Base-by-base conservation (phyloP, 805 yeast genomes). In the Candida wancherniae region DNA sequence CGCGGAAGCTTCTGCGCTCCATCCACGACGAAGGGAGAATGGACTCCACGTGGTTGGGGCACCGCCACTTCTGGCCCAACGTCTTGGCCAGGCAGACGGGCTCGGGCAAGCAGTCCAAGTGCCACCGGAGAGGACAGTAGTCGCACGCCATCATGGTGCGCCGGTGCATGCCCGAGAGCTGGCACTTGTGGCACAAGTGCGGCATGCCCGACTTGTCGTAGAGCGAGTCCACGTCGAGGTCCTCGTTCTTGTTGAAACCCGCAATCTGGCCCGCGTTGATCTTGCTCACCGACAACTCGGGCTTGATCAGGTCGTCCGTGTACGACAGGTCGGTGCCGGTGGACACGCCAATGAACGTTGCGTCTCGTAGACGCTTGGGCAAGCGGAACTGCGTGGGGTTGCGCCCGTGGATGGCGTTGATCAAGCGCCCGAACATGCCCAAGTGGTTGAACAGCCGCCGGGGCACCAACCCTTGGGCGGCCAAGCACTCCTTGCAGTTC, bases 81-180 rank as follows among this genome's bases (percentile, higher is more conserved):
- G 80, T 77, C 47, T 85, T 84, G 12, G 80, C 74, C 5, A 80
- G 66, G 10, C 84, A 69, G 44, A 85, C 60, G 1, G 95, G 94
- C 1, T 84, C 83, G 30, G 71, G 67, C 10, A 88, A 57, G 55
- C 97, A 88, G 57, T 90, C 96, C 27, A 88, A 57, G 58, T 88
- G 97, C 94, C 94, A 88, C 11, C 78, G 71, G 3, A 82, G 63
- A 0, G 80, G 67, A 55, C 97, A 88, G 48, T 80, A 83, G 48
- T 86, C 96, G 55, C 97, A 88, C 34, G 73, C 75, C 10, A 79
- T 71, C 12, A 88, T 65, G 20, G 72, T 67, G 28, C 71, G 65
- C 13, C 59, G 48, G 15, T 64, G 57, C 31, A 81, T 58, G 0
- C 86, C 92, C 4, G 92, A 77, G 14, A 63, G 60, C 1, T 81